Percentiles rank a stretch among this genome's conserved stretches.
Conservation (phyloP, 2,329 filamentous ascomycete genomes). For the Graphilbum sp. region DNA sequence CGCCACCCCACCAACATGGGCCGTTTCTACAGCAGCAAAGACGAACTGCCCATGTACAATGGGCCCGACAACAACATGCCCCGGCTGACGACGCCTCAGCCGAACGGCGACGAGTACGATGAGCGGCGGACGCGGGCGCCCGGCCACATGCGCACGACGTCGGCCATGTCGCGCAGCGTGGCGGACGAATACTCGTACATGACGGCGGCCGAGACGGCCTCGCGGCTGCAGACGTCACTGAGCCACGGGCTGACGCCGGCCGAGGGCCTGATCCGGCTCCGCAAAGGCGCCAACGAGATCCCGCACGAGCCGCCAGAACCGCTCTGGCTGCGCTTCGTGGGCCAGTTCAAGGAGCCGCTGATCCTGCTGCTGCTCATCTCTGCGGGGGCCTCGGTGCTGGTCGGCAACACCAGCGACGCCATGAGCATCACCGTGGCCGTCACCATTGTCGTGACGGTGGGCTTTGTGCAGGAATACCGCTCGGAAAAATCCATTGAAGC, state of each 20-base stretch:
- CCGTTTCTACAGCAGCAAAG: constrained; percentile 4
- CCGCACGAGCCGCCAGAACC: constrained; percentile 88
- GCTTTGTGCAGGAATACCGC: constrained; percentile 92
- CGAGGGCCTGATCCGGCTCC: constrained; percentile 65
- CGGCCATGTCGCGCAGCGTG: constrained; percentile 23
- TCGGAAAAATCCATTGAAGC: constrained; percentile 97
- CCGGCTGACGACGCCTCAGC: constrained; percentile 4
- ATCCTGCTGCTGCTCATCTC: constrained; percentile 86
- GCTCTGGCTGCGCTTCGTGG: constrained; percentile 84
- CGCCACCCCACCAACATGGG: too few species aligned
- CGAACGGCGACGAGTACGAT: constrained; percentile 5
- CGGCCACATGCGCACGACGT: constrained; percentile 11
- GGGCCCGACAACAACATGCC: neutral
- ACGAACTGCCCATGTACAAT: constrained; percentile 11
- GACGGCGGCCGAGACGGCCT: constrained; percentile 62
- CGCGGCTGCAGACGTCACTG: constrained; percentile 67
- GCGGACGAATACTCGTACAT: constrained; percentile 50
- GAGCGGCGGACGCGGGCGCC: constrained; percentile 7
- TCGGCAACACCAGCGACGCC: constrained; percentile 90
- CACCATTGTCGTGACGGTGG: constrained; percentile 90
- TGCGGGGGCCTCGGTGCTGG: constrained; percentile 70
- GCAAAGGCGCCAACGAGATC: constrained; percentile 81
- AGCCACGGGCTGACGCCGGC: constrained; percentile 63
- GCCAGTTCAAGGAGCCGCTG: constrained; percentile 92
- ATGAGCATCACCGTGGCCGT: constrained; percentile 92